Conservation (phyloP, 495 filamentous ascomycete genomes). For the Cladorrhinum samala region DNA sequence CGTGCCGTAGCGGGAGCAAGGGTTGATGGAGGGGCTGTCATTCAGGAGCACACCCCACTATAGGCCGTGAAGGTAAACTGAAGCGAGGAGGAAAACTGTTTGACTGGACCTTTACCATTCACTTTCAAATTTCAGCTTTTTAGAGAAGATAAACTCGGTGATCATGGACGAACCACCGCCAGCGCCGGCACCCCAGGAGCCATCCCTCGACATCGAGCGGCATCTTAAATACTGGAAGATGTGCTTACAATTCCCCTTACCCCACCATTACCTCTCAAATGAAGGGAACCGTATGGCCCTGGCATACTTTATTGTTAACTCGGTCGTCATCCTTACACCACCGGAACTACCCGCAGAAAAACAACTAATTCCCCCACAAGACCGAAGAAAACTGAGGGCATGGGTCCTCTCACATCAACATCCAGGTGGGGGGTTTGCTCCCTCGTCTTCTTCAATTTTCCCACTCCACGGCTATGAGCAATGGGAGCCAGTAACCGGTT, state of each 20-base stretch:
- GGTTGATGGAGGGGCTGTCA: no score
- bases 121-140: no score
- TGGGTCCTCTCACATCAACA: constrained; percentile 71
- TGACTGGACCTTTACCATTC: no score
- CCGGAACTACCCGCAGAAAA: constrained; percentile 10
- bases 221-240: constrained; percentile 92
- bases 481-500: constrained; percentile 25
- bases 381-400: constrained; percentile 29
- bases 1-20: no score
- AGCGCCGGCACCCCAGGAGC: no score
- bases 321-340: constrained; percentile 39
- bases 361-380: constrained; percentile 30
- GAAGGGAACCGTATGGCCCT: constrained; percentile 87
- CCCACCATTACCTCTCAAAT: constrained; percentile 71
- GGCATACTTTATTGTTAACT: constrained; percentile 67
- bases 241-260: constrained; percentile 76
- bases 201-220: constrained; percentile 58
- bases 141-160: no score
- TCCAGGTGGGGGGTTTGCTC: constrained; percentile 70
- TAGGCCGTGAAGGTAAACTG: no score
- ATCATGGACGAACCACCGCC: no score
- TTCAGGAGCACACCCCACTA: no score
- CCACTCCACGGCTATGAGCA: constrained; percentile 29
- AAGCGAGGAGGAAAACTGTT: no score
- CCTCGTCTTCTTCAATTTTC: constrained; percentile 53